Conservation (phyloP, 192 early-diverging fungal genomes). For the Spizellomyces sp. region DNA sequence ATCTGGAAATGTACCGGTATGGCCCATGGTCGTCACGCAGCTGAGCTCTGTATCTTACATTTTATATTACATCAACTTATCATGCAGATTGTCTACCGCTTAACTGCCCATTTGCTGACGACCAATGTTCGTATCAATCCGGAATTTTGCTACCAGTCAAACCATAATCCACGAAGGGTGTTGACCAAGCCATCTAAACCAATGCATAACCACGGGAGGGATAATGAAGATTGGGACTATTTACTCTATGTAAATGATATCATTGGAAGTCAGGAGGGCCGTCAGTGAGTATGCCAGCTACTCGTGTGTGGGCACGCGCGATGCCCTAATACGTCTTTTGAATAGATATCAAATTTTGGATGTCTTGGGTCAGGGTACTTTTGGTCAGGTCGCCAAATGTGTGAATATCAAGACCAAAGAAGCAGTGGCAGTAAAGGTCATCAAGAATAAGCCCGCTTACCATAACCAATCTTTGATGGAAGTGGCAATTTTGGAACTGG, state of each 20-base stretch:
- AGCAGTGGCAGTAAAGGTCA: constrained; percentile 92
- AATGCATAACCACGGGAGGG: constrained; percentile 85
- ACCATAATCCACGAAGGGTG: constrained; percentile 83
- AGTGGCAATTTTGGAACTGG: constrained; percentile 88
- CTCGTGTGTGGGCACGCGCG: neutral
- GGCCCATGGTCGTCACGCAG: too few relatives aligned
- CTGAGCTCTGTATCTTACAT: neutral
- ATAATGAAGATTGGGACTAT: constrained; percentile 96
- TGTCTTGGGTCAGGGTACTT: constrained; percentile 93
- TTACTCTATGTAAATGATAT: constrained; percentile 97
- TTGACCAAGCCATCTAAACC: constrained; percentile 94
- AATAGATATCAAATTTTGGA: constrained; percentile 89
- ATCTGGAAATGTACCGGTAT: neutral
- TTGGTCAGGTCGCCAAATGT: constrained; percentile 98
- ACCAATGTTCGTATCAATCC: constrained; percentile 80
- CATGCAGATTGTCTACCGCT: constrained; percentile 2
- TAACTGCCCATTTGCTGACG: constrained; percentile 55
- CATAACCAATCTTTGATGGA: constrained; percentile 98
- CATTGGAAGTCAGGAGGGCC: constrained; percentile 85
- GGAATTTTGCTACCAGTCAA: constrained; percentile 78
- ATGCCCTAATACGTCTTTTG: neutral
- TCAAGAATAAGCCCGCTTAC: constrained; percentile 98
- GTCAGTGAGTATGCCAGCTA: constrained; percentile 60
- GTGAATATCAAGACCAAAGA: constrained; percentile 90
- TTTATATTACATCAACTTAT: too few relatives aligned